Percentiles rank a stretch among this genome's conserved stretches.
These are phyloP conservation scores for Rosa rugosa DNA, from an alignment of 306 rosid genomes.

Conservation along the genomic window DNA sequence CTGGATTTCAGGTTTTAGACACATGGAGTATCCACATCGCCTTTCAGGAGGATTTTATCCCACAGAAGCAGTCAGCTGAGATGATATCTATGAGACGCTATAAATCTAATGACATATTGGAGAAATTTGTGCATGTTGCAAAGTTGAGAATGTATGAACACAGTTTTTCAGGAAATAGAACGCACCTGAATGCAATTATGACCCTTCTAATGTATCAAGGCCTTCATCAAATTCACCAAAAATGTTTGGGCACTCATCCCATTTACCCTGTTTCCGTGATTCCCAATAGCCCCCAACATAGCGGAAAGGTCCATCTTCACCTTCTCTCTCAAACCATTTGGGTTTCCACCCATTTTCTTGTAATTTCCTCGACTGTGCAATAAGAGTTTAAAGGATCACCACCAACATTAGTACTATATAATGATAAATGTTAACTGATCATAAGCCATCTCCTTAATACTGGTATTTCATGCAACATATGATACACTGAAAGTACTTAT, in stretches of 20 bases:
- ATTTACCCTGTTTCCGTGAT: constrained; percentile 59
- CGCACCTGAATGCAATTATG: constrained; percentile 56
- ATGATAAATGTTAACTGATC: background rate
- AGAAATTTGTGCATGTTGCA: background rate
- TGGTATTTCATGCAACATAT: background rate
- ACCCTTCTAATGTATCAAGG: constrained; percentile 35
- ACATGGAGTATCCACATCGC: background rate
- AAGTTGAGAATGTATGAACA: constrained; percentile 7
- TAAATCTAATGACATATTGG: background rate
- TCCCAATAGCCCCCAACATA: constrained; percentile 94
- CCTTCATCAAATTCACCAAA: constrained; percentile 71
- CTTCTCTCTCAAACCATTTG: constrained; percentile 73
- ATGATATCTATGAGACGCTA: background rate
- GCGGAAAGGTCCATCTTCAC: constrained; percentile 64
- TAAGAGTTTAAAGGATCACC: background rate
- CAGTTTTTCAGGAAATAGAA: background rate
- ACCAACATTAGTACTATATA: background rate
- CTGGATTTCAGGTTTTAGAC: background rate
- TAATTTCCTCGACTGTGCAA: constrained; percentile 74
- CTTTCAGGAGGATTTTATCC: background rate
- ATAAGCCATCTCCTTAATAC: background rate
- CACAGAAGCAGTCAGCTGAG: background rate
- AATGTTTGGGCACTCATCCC: constrained; percentile 84
- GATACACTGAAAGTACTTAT: background rate
- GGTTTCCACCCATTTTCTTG: constrained; percentile 99